Evolutionary conservation across 805 yeast genomes (phyloP).

Genomic region (Metschnikowia vanudenii): DNA sequence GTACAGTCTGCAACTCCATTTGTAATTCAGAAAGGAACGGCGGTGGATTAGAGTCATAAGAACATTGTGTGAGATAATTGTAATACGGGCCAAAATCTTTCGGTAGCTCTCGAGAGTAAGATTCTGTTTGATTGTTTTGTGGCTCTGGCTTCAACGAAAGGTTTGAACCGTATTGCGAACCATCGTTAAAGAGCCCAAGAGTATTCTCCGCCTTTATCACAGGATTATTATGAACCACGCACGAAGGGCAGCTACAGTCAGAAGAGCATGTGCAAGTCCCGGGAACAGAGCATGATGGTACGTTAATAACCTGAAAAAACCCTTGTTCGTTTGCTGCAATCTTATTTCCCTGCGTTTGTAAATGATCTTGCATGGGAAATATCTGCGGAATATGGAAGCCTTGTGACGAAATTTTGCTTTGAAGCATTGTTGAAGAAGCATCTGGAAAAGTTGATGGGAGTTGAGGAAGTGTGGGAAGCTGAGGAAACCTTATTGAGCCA

Average conservation of each 20-base stretch:
- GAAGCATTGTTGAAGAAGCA: not conserved
- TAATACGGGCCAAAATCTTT: constrained; percentile 4
- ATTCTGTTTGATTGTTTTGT: not conserved
- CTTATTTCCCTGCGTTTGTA: not conserved
- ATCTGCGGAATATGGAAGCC: constrained; percentile 1
- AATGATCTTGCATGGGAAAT: not conserved
- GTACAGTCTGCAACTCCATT: constrained; percentile 8
- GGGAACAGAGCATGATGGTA: constrained; percentile 35
- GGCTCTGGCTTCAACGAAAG: constrained; percentile 13
- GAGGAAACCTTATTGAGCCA: not conserved
- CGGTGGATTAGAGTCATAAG: constrained; percentile 1
- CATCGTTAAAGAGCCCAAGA: constrained; percentile 13
- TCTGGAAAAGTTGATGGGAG: not conserved
- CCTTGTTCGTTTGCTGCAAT: not conserved
- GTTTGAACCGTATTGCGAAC: constrained; percentile 14
- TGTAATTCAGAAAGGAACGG: constrained; percentile 7
- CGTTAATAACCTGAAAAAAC: constrained; percentile 26
- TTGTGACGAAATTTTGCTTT: not conserved
- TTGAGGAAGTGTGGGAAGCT: too few relatives aligned
- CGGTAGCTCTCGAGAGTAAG: constrained; percentile 7
- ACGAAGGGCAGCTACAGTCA: constrained; percentile 38
- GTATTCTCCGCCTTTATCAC: constrained; percentile 7
- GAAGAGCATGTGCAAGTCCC: constrained; percentile 39
- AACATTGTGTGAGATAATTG: constrained; percentile 1
- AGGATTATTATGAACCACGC: constrained; percentile 32